phyloP scores from a whole-genome alignment of 495 filamentous ascomycete species.

The Aspergillus affinis region DNA sequence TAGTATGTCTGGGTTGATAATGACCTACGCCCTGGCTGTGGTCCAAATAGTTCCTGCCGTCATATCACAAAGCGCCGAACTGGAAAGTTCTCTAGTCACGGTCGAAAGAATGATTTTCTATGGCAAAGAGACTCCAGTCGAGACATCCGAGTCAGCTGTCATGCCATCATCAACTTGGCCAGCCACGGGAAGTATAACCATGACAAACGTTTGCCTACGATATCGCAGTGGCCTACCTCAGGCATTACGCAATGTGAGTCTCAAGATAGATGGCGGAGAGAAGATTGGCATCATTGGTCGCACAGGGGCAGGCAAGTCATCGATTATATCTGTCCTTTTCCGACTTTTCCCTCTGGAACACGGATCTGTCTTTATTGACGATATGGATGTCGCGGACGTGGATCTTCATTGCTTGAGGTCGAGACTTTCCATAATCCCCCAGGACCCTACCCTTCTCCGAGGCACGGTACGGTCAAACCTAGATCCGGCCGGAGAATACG shows the following conservation, averaged over 20 bases:
- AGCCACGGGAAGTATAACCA: constrained; percentile 77
- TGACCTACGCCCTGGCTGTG: constrained; percentile 2
- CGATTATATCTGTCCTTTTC: constrained; percentile 92
- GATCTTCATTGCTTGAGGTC: constrained; percentile 85
- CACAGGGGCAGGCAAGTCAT: constrained; percentile 91
- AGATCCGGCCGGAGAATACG: constrained; percentile 86
- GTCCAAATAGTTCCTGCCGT: constrained; percentile 1
- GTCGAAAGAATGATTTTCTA: constrained; percentile 91
- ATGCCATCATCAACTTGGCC: constrained; percentile 74
- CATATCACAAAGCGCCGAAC: background rate
- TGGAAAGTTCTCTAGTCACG: constrained; percentile 96
- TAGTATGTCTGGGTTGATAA: constrained; percentile 5
- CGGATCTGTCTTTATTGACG: constrained; percentile 84
- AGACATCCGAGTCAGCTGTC: constrained; percentile 71
- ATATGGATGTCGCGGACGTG: constrained; percentile 79
- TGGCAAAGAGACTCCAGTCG: constrained; percentile 79
- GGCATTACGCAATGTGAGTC: constrained; percentile 72
- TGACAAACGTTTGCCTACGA: constrained; percentile 85
- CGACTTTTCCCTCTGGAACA: constrained; percentile 80
- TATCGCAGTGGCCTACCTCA: constrained; percentile 83
- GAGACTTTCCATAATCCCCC: constrained; percentile 89
- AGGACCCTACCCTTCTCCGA: constrained; percentile 91
- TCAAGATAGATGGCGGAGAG: constrained; percentile 83
- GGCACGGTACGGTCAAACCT: constrained; percentile 89
- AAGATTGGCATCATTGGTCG: constrained; percentile 91